phyloP scores from a whole-genome alignment of 2,329 filamentous ascomycete genomes.

The Ophiostoma novo-ulmi region DNA sequence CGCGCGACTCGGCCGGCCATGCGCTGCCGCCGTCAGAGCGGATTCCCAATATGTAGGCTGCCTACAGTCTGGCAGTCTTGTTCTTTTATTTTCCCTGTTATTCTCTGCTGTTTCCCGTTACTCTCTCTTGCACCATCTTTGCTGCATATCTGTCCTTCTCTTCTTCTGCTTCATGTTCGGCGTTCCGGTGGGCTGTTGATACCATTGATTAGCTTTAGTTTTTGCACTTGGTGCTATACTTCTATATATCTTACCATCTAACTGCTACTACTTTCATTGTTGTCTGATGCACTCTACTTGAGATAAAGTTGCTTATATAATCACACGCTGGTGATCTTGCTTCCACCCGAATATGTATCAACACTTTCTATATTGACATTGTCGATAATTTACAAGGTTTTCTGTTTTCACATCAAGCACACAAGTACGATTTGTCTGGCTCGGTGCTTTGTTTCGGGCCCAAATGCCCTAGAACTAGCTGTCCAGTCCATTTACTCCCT shows the following conservation, averaged over 20 bases:
- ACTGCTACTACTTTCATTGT: not conserved
- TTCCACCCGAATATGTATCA: not conserved
- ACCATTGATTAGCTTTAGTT: not conserved
- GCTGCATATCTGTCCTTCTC: not conserved
- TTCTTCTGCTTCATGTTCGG: not conserved
- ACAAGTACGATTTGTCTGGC: too few relatives aligned
- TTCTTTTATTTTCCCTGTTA: not conserved
- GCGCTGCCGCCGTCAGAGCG: constrained; percentile 49
- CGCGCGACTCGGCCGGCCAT: constrained; percentile 49
- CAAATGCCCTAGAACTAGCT: too few relatives aligned
- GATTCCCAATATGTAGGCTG: constrained; percentile 36
- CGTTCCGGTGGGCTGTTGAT: constrained; percentile 13
- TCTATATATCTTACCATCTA: not conserved
- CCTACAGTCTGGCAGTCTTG: not conserved
- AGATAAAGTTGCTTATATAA: not conserved
- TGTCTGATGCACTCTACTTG: not conserved
- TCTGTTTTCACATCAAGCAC: too few relatives aligned
- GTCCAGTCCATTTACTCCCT: too few relatives aligned
- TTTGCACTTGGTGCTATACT: not conserved
- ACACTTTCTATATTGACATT: not conserved
- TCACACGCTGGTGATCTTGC: not conserved
- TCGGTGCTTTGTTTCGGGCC: too few relatives aligned
- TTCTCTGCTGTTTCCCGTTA: constrained; percentile 5
- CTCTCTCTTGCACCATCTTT: not conserved
- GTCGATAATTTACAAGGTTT: too few relatives aligned